Evolutionary conservation across 1,284 basidiomycete species (phyloP), one percentile per base, ranked within the genome.

Genomic region (Cutaneotrichosporon curvatum): DNA sequence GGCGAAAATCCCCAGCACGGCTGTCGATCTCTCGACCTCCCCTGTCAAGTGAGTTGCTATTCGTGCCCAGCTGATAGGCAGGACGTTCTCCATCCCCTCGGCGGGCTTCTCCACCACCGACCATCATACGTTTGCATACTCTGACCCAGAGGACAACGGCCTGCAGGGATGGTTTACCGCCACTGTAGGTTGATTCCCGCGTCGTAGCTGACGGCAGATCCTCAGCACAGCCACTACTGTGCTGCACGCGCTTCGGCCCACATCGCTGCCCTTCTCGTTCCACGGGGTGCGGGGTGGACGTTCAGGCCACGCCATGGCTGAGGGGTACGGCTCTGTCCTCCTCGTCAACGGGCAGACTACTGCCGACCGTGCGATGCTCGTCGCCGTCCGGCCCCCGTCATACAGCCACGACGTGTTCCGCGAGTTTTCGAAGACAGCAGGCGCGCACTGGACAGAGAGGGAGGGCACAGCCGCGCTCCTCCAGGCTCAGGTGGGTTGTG

Each of bases 261-360:
- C 52, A 10, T 30, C 51, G 3, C 63, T 65, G 48, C 47, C 53
- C 7, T 68, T 67, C 48, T 60, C 65, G 36, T 54, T 70, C 20
- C 59, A 31, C 19, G 25, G 20, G 14, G 23, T 25, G n/a, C n/a
- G 32, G 14, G 7, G 41, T 14, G 8, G 8, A 28, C 25, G 25
- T 12, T 28, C 25, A 7, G 12, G 25, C 25, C 7, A 28, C 12
- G 25, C 8, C 12, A 28, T 12, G 25, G 8, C 53, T 55, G 66
- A 68, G 41, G 66, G 68, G 0, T 63, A 64, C 40, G 68, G 66
- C 10, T 61, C 66, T 4, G 52, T 70, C 31, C 63, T 63, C 0
- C 51, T 68, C 16, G 59, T 63, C 20, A 65, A 67, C 48, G 60
- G 54, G 37, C 34, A 41, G 11, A 39, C 57, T 20, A 43, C 56